These are phyloP conservation scores for Termitomyces sp. DNA, from an alignment of 768 basidiomycete species.

Conservation along the genomic window DNA sequence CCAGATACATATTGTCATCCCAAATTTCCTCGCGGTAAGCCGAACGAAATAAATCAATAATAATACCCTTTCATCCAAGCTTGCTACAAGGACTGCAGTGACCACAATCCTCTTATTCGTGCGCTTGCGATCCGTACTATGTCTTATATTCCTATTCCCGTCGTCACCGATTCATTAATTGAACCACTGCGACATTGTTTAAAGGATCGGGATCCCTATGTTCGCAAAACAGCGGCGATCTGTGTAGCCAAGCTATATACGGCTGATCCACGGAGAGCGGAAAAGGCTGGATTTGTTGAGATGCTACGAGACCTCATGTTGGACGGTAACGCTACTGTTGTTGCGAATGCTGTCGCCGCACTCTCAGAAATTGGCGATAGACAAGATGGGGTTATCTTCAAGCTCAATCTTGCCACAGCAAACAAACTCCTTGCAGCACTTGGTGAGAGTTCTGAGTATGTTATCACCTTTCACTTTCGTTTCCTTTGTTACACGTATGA, in stretches of 20 bases:
- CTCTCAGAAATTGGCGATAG: slow-evolving; percentile 96
- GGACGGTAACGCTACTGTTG: slow-evolving; percentile 93
- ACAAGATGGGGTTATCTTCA: slow-evolving; percentile 90
- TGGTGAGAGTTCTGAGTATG: slow-evolving; percentile 95
- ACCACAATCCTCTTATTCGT: slow-evolving; percentile 93
- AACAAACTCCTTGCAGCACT: slow-evolving; percentile 89
- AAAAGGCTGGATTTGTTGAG: slow-evolving; percentile 87
- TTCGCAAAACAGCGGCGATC: slow-evolving; percentile 96
- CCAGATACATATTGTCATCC: slow-evolving; percentile 87
- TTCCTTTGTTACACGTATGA: not conserved
- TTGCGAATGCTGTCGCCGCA: slow-evolving; percentile 95
- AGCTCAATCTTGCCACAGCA: slow-evolving; percentile 80
- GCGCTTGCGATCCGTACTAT: slow-evolving; percentile 97
- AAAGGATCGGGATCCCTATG: slow-evolving; percentile 94
- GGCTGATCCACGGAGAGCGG: slow-evolving; percentile 81
- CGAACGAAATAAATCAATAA: not conserved
- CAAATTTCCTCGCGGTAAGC: slow-evolving; percentile 80
- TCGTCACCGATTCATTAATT: slow-evolving; percentile 76
- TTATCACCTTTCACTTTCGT: slow-evolving; percentile 13
- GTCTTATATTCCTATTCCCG: slow-evolving; percentile 95
- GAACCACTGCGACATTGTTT: slow-evolving; percentile 91
- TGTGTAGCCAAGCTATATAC: slow-evolving; percentile 95
- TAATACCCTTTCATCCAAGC: slow-evolving; percentile 3
- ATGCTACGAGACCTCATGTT: slow-evolving; percentile 88
- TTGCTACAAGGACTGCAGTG: slow-evolving; percentile 79